Base-by-base conservation (phyloP, 2,329 filamentous ascomycete species). In the Penicillium vulpinum region DNA sequence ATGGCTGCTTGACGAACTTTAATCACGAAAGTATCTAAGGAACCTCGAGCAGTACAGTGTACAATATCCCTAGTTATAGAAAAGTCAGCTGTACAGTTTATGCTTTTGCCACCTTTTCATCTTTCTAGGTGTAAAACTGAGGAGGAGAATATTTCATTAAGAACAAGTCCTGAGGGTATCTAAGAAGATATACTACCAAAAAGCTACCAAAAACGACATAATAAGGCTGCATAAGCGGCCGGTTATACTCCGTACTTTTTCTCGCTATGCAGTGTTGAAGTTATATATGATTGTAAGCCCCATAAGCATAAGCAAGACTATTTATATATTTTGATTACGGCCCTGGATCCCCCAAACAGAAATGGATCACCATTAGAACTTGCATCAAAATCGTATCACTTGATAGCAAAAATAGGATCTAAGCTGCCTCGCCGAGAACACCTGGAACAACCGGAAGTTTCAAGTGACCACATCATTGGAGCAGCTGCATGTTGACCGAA, bases 361-460 rank as follows among this genome's bases (percentile, higher is more conserved):
- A 21, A 33, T 31, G 22, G 21, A 41, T 26, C n/a, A 41, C 5
- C 6, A 15, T 26, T n/a, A 16, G 43, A 36, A 21, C 45, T 39
- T 28, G 40, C 31, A 38, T 45, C 0, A 10, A 5, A 10, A 31
- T 10, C 11, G 21, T 40, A 15, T 56, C 40, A 56, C 54, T 56
- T 46, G 35, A 56, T 22, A 33, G 11, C 21, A 15, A 48, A 48
- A 22, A 38, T 24, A 45, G 5, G 3, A 3, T 29, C 28, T 16
- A 36, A 55, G 29, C 52, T 31, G 11, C 45, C 11, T 28, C 8
- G 16, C n/a, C 41, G 15, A 6, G 13, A 24, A 16, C 21, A 4
- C n/a, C 22, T 51, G 38, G 46, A 52, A 52, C 33, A 44, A 18
- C 53, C 53, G 40, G 26, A 51, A 22, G 31, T 31, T n/a, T 10